Conservation (phyloP, 139 green algal species). For the Micromonas commoda region DNA sequence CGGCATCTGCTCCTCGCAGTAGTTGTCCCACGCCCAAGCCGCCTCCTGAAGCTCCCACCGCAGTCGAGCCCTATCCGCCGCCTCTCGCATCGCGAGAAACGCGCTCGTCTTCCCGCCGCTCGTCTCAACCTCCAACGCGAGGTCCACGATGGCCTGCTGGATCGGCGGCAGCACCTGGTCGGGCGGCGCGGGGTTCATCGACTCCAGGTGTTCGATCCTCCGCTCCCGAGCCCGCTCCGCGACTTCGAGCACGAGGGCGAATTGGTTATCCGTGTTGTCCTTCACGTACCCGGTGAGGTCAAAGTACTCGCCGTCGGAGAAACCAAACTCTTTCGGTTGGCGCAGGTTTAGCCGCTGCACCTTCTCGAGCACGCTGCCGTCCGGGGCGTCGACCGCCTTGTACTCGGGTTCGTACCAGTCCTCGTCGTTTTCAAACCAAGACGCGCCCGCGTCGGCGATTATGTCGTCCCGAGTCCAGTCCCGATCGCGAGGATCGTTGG, state of each 20-base stretch:
- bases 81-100: constrained; percentile 11
- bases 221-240: constrained; percentile 5
- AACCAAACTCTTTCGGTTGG: not conserved
- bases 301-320: constrained; percentile 20
- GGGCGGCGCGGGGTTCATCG: not conserved
- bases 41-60: constrained; percentile 20
- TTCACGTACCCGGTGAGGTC: constrained; percentile 18
- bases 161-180: not conserved
- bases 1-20: constrained; percentile 6
- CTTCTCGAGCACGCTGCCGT: constrained; percentile 6
- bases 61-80: constrained; percentile 3
- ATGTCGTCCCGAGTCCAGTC: too few relatives aligned
- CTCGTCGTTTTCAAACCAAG: constrained; percentile 5
- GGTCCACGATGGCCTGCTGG: constrained; percentile 22
- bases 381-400: not conserved
- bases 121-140: constrained; percentile 18
- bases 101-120: constrained; percentile 17
- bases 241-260: constrained; percentile 16
- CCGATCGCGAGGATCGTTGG: too few relatives aligned
- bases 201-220: constrained; percentile 18
- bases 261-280: constrained; percentile 22
- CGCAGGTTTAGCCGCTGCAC: constrained; percentile 12
- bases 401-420: constrained; percentile 21
- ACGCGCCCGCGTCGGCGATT: not conserved
- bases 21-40: constrained; percentile 22